These are phyloP conservation scores for Xylaria sp. DNA, from an alignment of 495 filamentous ascomycete species.

Conservation along the genomic window DNA sequence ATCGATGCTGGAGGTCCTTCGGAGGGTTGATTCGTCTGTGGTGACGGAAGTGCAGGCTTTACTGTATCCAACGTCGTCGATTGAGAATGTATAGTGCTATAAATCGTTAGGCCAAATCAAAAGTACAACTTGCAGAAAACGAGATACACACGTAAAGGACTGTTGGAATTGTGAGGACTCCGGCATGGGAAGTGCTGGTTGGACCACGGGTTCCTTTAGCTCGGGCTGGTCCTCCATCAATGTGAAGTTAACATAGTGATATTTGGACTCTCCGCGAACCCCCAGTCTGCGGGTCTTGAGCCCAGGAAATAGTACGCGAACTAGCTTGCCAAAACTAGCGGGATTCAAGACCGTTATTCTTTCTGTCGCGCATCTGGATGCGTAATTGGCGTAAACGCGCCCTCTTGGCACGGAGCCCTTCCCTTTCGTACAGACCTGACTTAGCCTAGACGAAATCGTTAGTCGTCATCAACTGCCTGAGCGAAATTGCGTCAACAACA, in stretches of 20 bases:
- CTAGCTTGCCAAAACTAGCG: conserved; percentile 96
- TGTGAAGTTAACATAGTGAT: conserved; percentile 92
- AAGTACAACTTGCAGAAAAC: background rate
- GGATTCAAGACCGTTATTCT: conserved; percentile 93
- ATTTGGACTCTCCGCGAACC: conserved; percentile 96
- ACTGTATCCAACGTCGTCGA: conserved; percentile 49
- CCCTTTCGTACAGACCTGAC: conserved; percentile 77
- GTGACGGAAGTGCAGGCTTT: conserved; percentile 73
- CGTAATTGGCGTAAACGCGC: conserved; percentile 93
- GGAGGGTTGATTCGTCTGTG: conserved; percentile 49
- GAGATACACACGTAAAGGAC: conserved; percentile 47
- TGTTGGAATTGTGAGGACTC: conserved; percentile 48
- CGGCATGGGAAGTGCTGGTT: conserved; percentile 46
- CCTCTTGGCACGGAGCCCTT: conserved; percentile 87
- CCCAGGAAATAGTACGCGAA: conserved; percentile 92
- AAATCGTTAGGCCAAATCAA: conserved; percentile 36
- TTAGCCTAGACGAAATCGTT: conserved; percentile 67
- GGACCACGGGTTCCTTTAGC: conserved; percentile 43
- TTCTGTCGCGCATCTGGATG: conserved; percentile 86
- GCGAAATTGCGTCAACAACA: conserved; percentile 32
- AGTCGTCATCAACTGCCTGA: conserved; percentile 5
- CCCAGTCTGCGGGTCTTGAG: conserved; percentile 91
- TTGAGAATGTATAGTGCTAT: conserved; percentile 35
- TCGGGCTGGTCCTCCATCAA: conserved; percentile 69
- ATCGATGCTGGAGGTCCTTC: conserved; percentile 28